Evolutionary conservation across 163 green algal species (phyloP).

Genomic region (Volvox carteri): DNA sequence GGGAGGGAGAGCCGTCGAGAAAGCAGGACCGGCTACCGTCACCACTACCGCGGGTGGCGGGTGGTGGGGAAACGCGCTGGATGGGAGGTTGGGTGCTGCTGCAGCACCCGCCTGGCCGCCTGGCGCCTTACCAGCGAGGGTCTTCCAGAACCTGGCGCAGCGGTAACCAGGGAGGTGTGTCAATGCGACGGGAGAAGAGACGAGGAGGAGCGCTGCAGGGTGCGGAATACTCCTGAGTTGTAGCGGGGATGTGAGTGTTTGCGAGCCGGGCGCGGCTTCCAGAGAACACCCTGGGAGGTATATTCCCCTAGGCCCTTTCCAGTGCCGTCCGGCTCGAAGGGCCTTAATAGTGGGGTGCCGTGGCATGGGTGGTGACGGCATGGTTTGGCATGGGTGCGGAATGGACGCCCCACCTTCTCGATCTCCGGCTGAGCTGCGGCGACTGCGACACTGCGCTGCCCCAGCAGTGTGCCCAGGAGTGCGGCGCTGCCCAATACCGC

Average conservation of each 20-base stretch:
- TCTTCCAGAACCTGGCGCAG: constrained; percentile 80
- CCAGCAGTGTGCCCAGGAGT: constrained; percentile 12
- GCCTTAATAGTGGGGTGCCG: too few relatives aligned
- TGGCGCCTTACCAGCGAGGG: constrained; percentile 56
- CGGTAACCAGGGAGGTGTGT: neutral
- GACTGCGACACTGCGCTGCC: constrained; percentile 47
- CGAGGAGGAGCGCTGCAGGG: neutral
- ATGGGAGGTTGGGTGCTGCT: neutral
- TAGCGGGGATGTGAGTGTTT: too few relatives aligned
- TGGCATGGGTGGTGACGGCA: too few relatives aligned
- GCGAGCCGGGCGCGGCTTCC: too few relatives aligned
- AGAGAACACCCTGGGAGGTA: too few relatives aligned
- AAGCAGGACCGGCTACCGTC: too few relatives aligned
- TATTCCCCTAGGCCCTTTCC: too few relatives aligned
- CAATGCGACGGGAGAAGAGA: neutral
- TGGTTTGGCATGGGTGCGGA: neutral
- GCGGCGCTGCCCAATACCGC: constrained; percentile 27
- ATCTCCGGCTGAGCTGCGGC: constrained; percentile 58
- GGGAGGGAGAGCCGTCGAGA: too few relatives aligned
- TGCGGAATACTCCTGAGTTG: neutral
- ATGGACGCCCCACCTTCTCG: constrained; percentile 49
- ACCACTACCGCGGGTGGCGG: neutral
- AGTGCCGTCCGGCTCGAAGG: too few relatives aligned
- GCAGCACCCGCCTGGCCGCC: neutral
- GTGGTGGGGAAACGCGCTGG: neutral